Evolutionary conservation across 2,329 filamentous ascomycete species (phyloP), one percentile per base, ranked within the genome.

Genomic region (Mycocentrospora acerina): DNA sequence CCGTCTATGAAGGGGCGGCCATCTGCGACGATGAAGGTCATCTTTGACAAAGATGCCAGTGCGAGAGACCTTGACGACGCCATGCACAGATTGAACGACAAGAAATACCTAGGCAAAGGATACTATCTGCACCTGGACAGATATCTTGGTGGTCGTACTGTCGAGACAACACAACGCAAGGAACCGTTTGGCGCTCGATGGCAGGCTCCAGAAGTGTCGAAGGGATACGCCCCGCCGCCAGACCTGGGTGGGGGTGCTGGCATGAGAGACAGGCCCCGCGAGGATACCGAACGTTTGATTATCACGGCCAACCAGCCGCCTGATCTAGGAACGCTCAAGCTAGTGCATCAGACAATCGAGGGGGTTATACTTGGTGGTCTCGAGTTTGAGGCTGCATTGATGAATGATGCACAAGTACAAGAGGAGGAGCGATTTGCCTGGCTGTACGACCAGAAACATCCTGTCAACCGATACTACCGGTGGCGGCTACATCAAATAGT

Each of bases 361-460:
- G 78, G 79, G 3, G 74, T 97, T 0, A 72, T 96, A 7, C 80
- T 82, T 15, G 82, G 93, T 52, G 90, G 90, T 0, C 82, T 88
- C 0, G 88, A 93, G 58, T 94, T 95, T 44, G 93, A 98, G 67
- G 90, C 90, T 4, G 74, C 95, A 2, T 77, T 98, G 6, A 97
- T 97, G 93, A 85, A 84, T 33, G 78, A 88, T 13, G 81, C 86
- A 0, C 82, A 90, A 37, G 86, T 97, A 1, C 88, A 95, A 62
- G 79, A 77, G 27, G 88, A 95, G 43, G 88, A 95, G 64, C 90
- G 85, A 51, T 97, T 91, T 83, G 86, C 90, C 0, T 98, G 90
- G 87, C 75, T 98, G 4, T 98, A 88, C 84, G 86, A 97, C 64
- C 14, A 79, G 83, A 50, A 90, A 83, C 62, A 66, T 25, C 57